Percentiles rank a stretch among this genome's conserved stretches.
These are phyloP conservation scores for Periconia macrospinosa DNA, from an alignment of 2,329 filamentous ascomycete species.

Conservation along the genomic window DNA sequence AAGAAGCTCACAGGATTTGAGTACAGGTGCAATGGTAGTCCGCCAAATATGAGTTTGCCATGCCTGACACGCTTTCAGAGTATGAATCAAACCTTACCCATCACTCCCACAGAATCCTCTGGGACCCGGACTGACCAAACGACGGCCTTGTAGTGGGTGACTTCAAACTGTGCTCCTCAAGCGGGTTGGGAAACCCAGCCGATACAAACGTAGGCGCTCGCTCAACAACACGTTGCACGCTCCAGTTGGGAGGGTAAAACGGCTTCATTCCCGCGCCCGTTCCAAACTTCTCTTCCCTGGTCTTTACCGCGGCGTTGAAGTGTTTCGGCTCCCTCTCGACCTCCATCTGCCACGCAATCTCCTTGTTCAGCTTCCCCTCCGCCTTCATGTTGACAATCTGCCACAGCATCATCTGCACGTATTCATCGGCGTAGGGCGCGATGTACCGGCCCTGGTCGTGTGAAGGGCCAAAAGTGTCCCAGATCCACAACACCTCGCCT, in stretches of 20 bases:
- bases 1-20: no score
- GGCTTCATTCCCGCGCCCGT: neutral
- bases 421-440: conserved; percentile 6
- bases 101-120: no score
- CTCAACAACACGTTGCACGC: neutral
- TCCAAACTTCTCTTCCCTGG: conserved; percentile 2
- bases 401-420: conserved; percentile 14
- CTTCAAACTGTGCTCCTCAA: neutral
- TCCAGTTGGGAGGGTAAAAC: neutral
- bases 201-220: neutral
- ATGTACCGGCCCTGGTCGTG: neutral
- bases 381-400: conserved; percentile 10
- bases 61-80: no score
- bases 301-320: conserved; percentile 1
- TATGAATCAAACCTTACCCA: no score
- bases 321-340: conserved; percentile 6
- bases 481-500: conserved; percentile 11
- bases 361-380: conserved; percentile 1
- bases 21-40: no score
- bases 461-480: conserved; percentile 6
- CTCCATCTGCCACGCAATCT: conserved; percentile 2
- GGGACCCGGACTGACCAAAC: neutral
- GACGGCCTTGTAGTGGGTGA: neutral
- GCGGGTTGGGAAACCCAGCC: neutral
- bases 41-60: no score